Conservation (phyloP, 352 stramenopile genomes). For the Globisporangium emineosum region DNA sequence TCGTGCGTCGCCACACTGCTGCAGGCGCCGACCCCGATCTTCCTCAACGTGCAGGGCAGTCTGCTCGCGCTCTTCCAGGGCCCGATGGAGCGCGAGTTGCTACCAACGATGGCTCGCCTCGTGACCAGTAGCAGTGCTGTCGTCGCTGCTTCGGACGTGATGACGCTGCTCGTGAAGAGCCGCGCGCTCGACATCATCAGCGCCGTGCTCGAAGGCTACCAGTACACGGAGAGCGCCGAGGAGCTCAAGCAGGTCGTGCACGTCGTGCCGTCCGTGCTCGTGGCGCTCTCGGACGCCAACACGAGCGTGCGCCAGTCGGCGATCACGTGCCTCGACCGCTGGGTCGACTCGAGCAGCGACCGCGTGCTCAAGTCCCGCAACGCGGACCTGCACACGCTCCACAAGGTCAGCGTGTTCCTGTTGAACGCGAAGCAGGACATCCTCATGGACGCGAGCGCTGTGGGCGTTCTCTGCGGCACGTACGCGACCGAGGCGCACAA, state of each 20-base stretch:
- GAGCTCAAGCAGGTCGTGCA: constrained; percentile 44
- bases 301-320: constrained; percentile 58
- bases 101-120: constrained; percentile 65
- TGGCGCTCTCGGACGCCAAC: constrained; percentile 52
- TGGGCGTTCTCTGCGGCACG: constrained; percentile 47
- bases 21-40: constrained; percentile 53
- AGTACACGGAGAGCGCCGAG: constrained; percentile 34
- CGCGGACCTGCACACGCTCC: constrained; percentile 30
- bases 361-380: constrained; percentile 20
- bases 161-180: constrained; percentile 52
- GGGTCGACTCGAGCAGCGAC: constrained; percentile 31
- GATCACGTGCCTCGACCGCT: constrained; percentile 55
- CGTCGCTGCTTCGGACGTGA: constrained; percentile 29
- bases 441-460: constrained; percentile 61
- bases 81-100: constrained; percentile 40
- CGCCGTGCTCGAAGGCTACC: constrained; percentile 51
- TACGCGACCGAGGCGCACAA: constrained; percentile 26
- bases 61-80: constrained; percentile 54
- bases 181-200: constrained; percentile 66
- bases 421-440: constrained; percentile 72
- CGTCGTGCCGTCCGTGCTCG: constrained; percentile 58
- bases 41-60: constrained; percentile 57
- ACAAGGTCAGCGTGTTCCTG: constrained; percentile 39
- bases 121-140: constrained; percentile 17
- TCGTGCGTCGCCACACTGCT: constrained; percentile 58